Percentiles rank a stretch among this genome's conserved stretches.
These are phyloP conservation scores for Yamadazyma songkhlaensis DNA, from an alignment of 1,139 yeast genomes.

Conservation along the genomic window DNA sequence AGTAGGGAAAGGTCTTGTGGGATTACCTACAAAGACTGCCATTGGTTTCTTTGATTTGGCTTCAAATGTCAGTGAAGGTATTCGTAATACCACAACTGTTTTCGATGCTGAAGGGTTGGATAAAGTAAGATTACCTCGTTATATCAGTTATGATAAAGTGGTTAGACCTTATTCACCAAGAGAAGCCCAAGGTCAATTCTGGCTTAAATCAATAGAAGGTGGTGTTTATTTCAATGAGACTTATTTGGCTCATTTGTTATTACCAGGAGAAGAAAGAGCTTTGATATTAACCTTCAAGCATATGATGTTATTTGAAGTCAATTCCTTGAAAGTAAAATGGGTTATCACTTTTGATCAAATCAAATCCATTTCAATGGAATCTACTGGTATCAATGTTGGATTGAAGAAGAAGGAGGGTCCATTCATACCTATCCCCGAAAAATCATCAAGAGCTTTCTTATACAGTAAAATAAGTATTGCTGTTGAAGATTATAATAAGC, in stretches of 20 bases:
- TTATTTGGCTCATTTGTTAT: slow-evolving; percentile 80
- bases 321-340: slow-evolving; percentile 63
- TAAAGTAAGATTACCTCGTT: slow-evolving; percentile 80
- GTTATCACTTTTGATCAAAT: slow-evolving; percentile 58
- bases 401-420: slow-evolving; percentile 61
- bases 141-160: slow-evolving; percentile 64
- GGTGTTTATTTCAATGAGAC: slow-evolving; percentile 70
- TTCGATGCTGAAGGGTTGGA: slow-evolving; percentile 79
- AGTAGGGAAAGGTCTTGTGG: slow-evolving; percentile 89
- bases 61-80: slow-evolving; percentile 90
- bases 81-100: slow-evolving; percentile 87
- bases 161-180: slow-evolving; percentile 74
- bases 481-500: slow-evolving; percentile 73
- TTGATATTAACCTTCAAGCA: slow-evolving; percentile 73
- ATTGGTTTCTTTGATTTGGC: slow-evolving; percentile 94
- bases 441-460: slow-evolving; percentile 58
- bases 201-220: slow-evolving; percentile 83
- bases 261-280: slow-evolving; percentile 78
- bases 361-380: slow-evolving; percentile 69
- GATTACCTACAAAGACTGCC: slow-evolving; percentile 94
- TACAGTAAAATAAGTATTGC: slow-evolving; percentile 78
- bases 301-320: slow-evolving; percentile 69
- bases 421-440: slow-evolving; percentile 79
- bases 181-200: slow-evolving; percentile 91
- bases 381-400: slow-evolving; percentile 73